Base-by-base conservation (phyloP, 2,329 filamentous ascomycete genomes). In the Fusarium humuli region DNA sequence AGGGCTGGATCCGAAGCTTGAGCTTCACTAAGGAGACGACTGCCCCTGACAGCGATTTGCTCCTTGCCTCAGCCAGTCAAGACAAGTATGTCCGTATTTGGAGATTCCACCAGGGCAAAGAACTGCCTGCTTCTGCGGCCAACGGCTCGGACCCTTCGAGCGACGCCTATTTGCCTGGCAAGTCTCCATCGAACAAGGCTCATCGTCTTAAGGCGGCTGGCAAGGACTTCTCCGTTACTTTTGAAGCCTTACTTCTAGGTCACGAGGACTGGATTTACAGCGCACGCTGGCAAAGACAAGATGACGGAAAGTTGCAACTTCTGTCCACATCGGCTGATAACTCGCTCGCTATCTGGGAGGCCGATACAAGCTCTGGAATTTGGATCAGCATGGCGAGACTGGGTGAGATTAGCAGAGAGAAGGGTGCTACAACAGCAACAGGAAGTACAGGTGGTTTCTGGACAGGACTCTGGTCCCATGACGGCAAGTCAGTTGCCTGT, bases 241-340 rank as follows among this genome's bases (percentile, higher is more conserved):
- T 99, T 72, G 96, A 99, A 79, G 96, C 96, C 2, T 84, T 99
- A 5, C 86, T 99, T 8, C 87, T 99, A 5, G 96, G 96, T 11
- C 96, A 99, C 77, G 96, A 99, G 77, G 96, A 99, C 76, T 99
- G 96, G 96, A 95, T 99, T 61, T 98, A 97, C 80, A 97, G 92
- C 59, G 91, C 93, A 3, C 85, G 86, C 57, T 98, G 94, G 94
- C 86, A 87, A 63, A 84, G 84, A 9, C 78, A 83, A 45, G 75
- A 81, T 16, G 81, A 83, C 62, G 81, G 78, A 20, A 88, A 85
- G 63, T 84, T 92, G 14, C 93, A 92, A 72, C 87, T 98, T 11
- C 87, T 99, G 6, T 94, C 95, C 3, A 91, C 95, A 1, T 98
- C 96, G 5, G 96, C 96, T 6, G 96, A 99, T 78, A 98, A 97